Base-by-base conservation (phyloP, 257 asterid species). In the Linderniella brevidens region DNA sequence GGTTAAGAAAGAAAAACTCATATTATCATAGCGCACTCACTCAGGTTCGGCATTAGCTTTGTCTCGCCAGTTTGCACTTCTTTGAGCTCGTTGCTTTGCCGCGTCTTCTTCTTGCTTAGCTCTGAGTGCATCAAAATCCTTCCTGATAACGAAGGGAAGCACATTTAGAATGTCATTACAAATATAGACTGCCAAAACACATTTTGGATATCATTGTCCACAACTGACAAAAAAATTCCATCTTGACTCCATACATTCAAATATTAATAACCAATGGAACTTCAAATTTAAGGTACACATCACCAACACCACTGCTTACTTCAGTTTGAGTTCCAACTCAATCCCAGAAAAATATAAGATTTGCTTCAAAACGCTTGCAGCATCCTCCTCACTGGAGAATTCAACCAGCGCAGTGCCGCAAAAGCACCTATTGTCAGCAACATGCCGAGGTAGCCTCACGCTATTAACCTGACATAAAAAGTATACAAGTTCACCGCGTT, bases 361-460 rank as follows among this genome's bases (percentile, higher is more conserved):
- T 63, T 79, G 83, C 65, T 72, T 76, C 74, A 85, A 63, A 66
- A 85, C 47, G 9, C 59, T 71, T 48, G 69, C 62, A 44, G 82
- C 92, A 69, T 81, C 96, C 58, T 82, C 94, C 54, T 75, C 96
- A 44, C 65, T 75, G 7, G 99, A 79, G 64, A 90, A 85, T 65
- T 90, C 96, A 57, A 90, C 50, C 54, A 90, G 64, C 13, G 99
- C 96, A 16, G 94, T 85, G 37, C 99, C 99, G 19, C 86, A 77
- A 19, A 81, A 76, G 68, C 75, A 44, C 68, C 78, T 79, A 52
- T 67, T 90, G 63, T 85, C 93, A 52, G 92, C 82, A 62, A 75
- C 94, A 71, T 81, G 99, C 8, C 92, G 96, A 41, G 94, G 99
- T 41, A 85, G 70, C 80, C 99, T 75, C 75, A 90, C 99, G 63